Conservation (phyloP, 148 eudicot genomes). For the Persicaria tinctoria region DNA sequence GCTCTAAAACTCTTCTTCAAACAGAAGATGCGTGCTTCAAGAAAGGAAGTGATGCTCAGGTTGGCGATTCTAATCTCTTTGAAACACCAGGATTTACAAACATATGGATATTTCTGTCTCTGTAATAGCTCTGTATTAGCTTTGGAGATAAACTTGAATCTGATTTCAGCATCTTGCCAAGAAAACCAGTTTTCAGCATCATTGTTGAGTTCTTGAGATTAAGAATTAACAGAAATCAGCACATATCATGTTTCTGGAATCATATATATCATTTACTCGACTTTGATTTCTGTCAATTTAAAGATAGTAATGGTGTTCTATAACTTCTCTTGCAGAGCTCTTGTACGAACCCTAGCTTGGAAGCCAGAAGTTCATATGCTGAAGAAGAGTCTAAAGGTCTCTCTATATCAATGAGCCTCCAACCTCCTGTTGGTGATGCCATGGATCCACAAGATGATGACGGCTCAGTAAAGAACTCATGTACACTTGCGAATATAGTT, state of each 20-base stretch:
- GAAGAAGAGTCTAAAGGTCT: constrained; percentile 28
- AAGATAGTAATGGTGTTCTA: not conserved
- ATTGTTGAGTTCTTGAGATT: not conserved
- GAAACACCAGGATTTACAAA: not conserved
- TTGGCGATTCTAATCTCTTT: constrained; percentile 18
- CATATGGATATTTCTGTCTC: not conserved
- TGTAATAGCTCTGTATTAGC: not conserved
- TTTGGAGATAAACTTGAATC: not conserved
- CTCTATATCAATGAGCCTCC: constrained; percentile 22
- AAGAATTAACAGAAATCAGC: not conserved
- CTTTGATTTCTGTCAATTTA: not conserved
- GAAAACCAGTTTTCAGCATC: not conserved
- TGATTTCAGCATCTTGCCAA: constrained; percentile 3
- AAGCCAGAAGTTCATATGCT: constrained; percentile 32
- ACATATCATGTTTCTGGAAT: not conserved
- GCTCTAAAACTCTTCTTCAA: constrained; percentile 46
- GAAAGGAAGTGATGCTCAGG: constrained; percentile 97
- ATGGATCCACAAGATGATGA: not conserved
- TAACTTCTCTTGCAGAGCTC: constrained; percentile 65
- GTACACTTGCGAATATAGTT: constrained; percentile 23
- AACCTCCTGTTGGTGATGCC: constrained; percentile 25
- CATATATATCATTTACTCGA: not conserved
- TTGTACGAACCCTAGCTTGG: constrained; percentile 57
- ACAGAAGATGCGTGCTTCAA: constrained; percentile 47
- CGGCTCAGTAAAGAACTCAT: constrained; percentile 19